Base-by-base conservation (phyloP, 2,329 filamentous ascomycete species). In the Falciphora oryzae region DNA sequence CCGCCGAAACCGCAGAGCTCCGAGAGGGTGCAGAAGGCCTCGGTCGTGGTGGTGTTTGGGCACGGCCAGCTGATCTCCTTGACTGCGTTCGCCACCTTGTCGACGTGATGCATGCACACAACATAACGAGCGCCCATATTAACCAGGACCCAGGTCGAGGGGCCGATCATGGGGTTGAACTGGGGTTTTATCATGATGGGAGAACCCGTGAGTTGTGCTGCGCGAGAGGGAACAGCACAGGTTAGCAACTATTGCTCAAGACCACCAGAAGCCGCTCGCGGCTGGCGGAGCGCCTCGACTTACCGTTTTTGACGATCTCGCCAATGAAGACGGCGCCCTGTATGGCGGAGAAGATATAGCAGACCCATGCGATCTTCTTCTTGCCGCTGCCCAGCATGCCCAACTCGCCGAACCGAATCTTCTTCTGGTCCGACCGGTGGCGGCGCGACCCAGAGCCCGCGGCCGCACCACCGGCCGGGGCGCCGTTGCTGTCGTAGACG, bases 101-200 rank as follows among this genome's bases (percentile, higher is more conserved):
- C 75, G 68, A 91, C 84, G 70, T 91, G 92, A 79, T 94, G 93
- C 95, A 99, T 99, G 77, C 95, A 99, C 8, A 93, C 92, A 3
- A 90, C 86, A 74, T 91, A 99, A 67, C 95, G 89, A 57, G 93
- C 92, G 65, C 95, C 95, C 65, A 99, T 97, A 76, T 96, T 96
- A 80, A 98, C 97, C 71, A 96, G 86, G 29, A 98, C 87, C 70
- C 92, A 92, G 1, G 89, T 85, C 6, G 93, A 97, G 1, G 95
- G 95, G 0, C 95, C 95, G 72, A 99, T 97, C 92, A 99, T 97
- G 65, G 91, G 90, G 78, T 98, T 99, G 80, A 99, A 96, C 22
- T 83, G 84, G 1, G 95, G 95, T 65, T 94, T 85, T 63, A 88
- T 93, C 79, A 88, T 85, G 72, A 92, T 92, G 27, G 89, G 85